These are phyloP conservation scores for Pseudopithomyces maydicus DNA, from an alignment of 2,329 filamentous ascomycete species.

Conservation along the genomic window DNA sequence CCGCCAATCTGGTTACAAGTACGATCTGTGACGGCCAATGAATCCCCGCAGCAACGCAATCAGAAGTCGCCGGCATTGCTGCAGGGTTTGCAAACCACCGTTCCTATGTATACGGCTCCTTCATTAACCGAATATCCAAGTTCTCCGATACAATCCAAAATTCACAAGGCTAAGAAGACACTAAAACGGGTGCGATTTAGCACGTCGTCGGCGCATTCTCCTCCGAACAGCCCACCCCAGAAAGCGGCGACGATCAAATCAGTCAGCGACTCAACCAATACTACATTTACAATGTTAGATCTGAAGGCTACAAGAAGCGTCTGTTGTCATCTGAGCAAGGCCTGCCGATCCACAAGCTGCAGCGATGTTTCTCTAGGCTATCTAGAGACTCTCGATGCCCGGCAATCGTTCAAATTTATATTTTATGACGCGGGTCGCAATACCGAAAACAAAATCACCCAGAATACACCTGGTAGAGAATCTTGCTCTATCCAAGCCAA, in stretches of 20 bases:
- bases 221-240: background rate
- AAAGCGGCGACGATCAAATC: background rate
- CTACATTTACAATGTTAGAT: constrained; percentile 8
- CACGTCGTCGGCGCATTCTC: background rate
- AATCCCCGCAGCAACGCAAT: background rate
- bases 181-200: constrained; percentile 5
- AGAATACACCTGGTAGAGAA: background rate
- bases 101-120: background rate
- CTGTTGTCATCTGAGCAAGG: constrained; percentile 16
- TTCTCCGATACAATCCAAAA: background rate
- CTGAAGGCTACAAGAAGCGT: constrained; percentile 13
- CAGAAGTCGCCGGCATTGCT: background rate
- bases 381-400: constrained; percentile 6
- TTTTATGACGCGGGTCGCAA: constrained; percentile 12
- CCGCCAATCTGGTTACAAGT: constrained; percentile 14
- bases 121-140: background rate
- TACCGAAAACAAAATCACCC: background rate
- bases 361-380: constrained; percentile 11
- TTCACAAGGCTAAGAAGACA: background rate
- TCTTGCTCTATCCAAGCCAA: background rate
- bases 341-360: constrained; percentile 4
- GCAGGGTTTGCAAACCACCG: background rate
- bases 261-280: background rate
- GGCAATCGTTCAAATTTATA: constrained; percentile 8
- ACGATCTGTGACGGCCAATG: constrained; percentile 9